Conservation (phyloP, 106 monocot genomes). For the Chionographis japonica region DNA sequence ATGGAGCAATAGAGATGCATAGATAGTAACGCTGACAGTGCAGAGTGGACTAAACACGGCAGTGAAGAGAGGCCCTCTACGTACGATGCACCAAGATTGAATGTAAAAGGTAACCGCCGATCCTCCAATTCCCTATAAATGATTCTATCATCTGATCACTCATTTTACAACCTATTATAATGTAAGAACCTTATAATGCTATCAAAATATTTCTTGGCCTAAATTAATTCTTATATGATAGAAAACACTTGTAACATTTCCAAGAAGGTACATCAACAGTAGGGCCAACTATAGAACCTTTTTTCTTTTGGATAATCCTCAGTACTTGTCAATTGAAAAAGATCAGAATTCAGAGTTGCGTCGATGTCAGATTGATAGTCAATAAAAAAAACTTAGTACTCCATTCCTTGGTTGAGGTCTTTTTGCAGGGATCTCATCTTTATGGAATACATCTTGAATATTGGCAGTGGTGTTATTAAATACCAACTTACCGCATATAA, state of each 20-base stretch:
- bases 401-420: no score
- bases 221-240: neutral
- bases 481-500: constrained; percentile 21
- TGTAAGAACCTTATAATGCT: neutral
- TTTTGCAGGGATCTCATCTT: no score
- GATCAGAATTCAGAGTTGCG: no score
- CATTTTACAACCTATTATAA: no score
- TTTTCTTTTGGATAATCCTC: no score
- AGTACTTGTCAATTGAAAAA: no score
- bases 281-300: no score
- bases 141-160: neutral
- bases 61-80: constrained; percentile 15
- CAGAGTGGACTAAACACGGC: constrained; percentile 20
- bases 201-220: neutral
- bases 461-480: neutral
- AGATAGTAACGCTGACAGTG: constrained; percentile 15
- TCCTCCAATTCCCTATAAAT: constrained; percentile 10
- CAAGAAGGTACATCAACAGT: no score
- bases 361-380: no score
- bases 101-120: constrained; percentile 2
- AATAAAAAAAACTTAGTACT: no score
- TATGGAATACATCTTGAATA: no score
- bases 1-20: constrained; percentile 2
- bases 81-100: constrained; percentile 14
- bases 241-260: no score